Evolutionary conservation across 306 rosid species (phyloP).

Genomic region (Malus domestica): ASM211411v1 NC_041805.1:10362501-10363000

Average conservation of each 20-base stretch:
- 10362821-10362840: too few relatives aligned
- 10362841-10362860: neutral
- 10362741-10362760: neutral
- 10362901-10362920: too few relatives aligned
- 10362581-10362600: neutral
- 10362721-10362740: neutral
- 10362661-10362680: neutral
- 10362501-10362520: neutral
- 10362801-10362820: constrained; percentile 5
- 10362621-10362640: neutral
- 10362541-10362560: neutral
- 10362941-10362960: too few relatives aligned
- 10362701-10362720: too few relatives aligned
- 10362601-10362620: neutral
- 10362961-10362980: too few relatives aligned
- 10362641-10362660: too few relatives aligned
- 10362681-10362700: neutral
- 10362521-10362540: neutral
- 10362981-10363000: too few relatives aligned
- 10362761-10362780: neutral
- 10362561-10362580: neutral
- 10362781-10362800: neutral
- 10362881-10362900: too few relatives aligned
- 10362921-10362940: too few relatives aligned
- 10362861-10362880: neutral